A percentile compares a stretch with the other conserved stretches of the same genome.
Evolutionary conservation across 1,284 basidiomycete genomes (phyloP).

Genomic region (Leccinum subrobustum): DNA sequence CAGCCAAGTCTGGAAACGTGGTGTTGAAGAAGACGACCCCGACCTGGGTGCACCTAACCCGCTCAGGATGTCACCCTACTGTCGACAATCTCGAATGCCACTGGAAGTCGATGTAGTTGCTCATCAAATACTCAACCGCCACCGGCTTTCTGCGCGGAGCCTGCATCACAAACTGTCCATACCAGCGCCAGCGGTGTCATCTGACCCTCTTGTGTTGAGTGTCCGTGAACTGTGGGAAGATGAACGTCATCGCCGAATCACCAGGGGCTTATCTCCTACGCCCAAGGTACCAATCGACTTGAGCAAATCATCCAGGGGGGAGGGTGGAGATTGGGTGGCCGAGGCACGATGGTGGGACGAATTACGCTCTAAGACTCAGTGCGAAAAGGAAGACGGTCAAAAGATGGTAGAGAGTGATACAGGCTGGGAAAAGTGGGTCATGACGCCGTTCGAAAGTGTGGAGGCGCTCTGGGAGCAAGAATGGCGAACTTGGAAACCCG

Average conservation of each 20-base stretch:
- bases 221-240: constrained; percentile 96
- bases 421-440: constrained; percentile 64
- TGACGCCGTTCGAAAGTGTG: constrained; percentile 87
- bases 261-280: constrained; percentile 65
- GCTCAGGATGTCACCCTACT: constrained; percentile 43
- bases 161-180: constrained; percentile 75
- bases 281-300: constrained; percentile 67
- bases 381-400: constrained; percentile 38
- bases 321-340: constrained; percentile 64
- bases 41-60: constrained; percentile 16
- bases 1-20: constrained; percentile 55
- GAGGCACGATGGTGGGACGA: constrained; percentile 73
- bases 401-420: constrained; percentile 29
- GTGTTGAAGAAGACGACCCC: constrained; percentile 31
- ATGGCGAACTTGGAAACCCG: constrained; percentile 57
- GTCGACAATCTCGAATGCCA: constrained; percentile 68
- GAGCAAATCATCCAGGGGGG: constrained; percentile 54
- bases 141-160: constrained; percentile 61
- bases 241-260: constrained; percentile 71
- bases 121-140: constrained; percentile 85
- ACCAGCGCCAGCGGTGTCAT: constrained; percentile 47
- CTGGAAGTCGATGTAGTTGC: constrained; percentile 86
- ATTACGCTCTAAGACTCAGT: constrained; percentile 53
- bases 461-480: constrained; percentile 70
- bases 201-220: constrained; percentile 82